Base-by-base conservation (phyloP, 1,284 basidiomycete genomes). In the Ustilago loliicola region DNA sequence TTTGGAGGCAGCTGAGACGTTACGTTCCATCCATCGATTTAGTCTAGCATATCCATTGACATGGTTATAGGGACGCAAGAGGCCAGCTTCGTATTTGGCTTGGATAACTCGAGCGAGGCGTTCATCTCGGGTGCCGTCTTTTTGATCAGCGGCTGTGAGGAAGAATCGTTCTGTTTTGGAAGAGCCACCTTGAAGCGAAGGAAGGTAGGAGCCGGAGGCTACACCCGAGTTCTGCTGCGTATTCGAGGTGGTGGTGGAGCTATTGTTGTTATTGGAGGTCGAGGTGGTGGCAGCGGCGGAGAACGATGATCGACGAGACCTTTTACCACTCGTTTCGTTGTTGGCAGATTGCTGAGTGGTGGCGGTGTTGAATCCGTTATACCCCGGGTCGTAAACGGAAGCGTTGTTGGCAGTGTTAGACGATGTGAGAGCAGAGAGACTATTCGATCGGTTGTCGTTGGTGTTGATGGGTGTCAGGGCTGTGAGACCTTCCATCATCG, bases 1-100 rank as follows among this genome's bases (percentile, higher is more conserved):
- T 76, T 95, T 92, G 17, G 93, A 95, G 4, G 79, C 66, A 10
- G 80, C 68, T 0, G 80, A 85, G 11, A 81, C 80, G 54, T 95
- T 94, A 82, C 91, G 89, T 84, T 96, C 95, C 94, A 98, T 97
- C 95, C 96, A 98, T 57, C 79, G 61, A 59, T 84, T 84, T 32
- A 85, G 63, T 2, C 84, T 74, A 10, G 83, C 81, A 59, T 85
- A 85, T 23, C 83, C 84, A 45, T 85, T 83, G 54, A 96, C 94
- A 85, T 98, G 97, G 87, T 98, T 96, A 85, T 97, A 98, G 0
- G 96, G 96, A 83, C 94, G 94, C 71, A 98, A 88, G 48, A 99
- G 87, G 0, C 96, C 96, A 1, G 96, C 96, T 85, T 98, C 96
- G 87, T 97, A 98, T 87, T 98, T 98, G 82, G 94, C 95, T 77